A percentile compares a stretch with the other conserved stretches of the same genome.
Evolutionary conservation across 768 basidiomycete genomes (phyloP).

Genomic region (Serendipita sp.): DNA sequence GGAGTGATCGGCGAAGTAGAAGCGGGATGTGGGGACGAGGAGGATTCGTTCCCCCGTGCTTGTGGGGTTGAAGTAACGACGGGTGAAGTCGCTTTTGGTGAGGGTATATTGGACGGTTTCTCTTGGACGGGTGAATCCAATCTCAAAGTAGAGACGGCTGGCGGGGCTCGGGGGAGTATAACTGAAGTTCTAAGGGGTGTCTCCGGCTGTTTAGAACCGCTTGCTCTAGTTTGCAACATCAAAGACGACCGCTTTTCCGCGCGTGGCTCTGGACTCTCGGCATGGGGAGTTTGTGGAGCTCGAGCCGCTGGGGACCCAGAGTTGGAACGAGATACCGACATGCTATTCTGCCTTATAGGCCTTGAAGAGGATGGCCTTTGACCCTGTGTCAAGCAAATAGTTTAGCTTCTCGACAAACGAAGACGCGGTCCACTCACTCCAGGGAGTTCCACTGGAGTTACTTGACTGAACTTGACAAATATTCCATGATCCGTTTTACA

Average conservation of each 20-base stretch:
- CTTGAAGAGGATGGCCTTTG: not conserved
- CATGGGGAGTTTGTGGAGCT: not conserved
- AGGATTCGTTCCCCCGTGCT: not conserved
- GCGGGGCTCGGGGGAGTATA: not conserved
- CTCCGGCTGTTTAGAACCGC: not conserved
- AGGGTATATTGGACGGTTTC: not conserved
- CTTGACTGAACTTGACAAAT: conserved; percentile 76
- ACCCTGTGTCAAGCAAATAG: too few species aligned
- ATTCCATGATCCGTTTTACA: conserved; percentile 69
- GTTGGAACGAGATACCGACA: not conserved
- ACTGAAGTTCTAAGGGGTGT: not conserved
- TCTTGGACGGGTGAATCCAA: conserved; percentile 8
- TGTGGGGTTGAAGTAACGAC: not conserved
- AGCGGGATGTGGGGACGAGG: not conserved
- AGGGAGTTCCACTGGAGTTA: conserved; percentile 19
- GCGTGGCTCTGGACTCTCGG: not conserved
- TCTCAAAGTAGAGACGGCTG: not conserved
- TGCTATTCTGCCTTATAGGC: not conserved
- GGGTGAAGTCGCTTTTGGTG: conserved; percentile 6
- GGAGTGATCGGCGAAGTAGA: not conserved
- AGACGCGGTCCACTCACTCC: not conserved
- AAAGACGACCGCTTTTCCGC: too few species aligned
- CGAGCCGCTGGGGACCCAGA: not conserved
- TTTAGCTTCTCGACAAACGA: too few species aligned
- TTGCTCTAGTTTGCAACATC: not conserved